These are phyloP conservation scores for Zygosaccharomyces sapae DNA, from an alignment of 1,139 yeast species.

Conservation along the genomic window DNA sequence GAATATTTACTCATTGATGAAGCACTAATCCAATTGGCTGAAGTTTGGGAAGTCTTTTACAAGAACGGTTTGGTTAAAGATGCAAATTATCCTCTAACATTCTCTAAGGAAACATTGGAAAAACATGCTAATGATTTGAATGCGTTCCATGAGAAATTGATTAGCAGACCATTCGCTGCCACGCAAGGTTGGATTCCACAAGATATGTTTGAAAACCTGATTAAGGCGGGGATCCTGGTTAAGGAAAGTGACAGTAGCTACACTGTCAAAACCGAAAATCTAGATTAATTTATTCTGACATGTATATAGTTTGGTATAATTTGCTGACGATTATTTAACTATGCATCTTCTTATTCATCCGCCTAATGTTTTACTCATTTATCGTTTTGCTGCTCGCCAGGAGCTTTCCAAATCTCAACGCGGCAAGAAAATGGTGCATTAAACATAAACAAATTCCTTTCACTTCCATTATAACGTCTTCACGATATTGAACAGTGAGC, in stretches of 20 bases:
- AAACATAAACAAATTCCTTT: not conserved
- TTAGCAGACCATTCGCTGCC: slow-evolving; percentile 77
- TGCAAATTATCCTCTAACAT: slow-evolving; percentile 56
- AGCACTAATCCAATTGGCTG: slow-evolving; percentile 64
- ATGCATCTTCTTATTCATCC: not conserved
- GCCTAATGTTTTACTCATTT: not conserved
- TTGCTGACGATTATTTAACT: not conserved
- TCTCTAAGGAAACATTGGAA: slow-evolving; percentile 50
- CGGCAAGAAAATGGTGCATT: not conserved
- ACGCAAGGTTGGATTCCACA: slow-evolving; percentile 96
- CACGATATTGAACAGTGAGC: no score
- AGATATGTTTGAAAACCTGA: slow-evolving; percentile 73
- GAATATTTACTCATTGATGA: slow-evolving; percentile 67
- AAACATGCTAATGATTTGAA: slow-evolving; percentile 56
- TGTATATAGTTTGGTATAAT: slow-evolving; percentile 1
- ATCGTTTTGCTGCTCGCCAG: not conserved
- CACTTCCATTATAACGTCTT: not conserved
- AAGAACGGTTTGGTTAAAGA: slow-evolving; percentile 51
- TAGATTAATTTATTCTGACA: not conserved
- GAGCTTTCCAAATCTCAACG: not conserved
- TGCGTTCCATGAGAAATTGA: slow-evolving; percentile 62
- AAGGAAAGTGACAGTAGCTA: slow-evolving; percentile 46
- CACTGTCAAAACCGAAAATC: slow-evolving; percentile 20
- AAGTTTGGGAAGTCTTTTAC: slow-evolving; percentile 69
- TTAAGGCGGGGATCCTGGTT: slow-evolving; percentile 60